Base-by-base conservation (phyloP, 2,329 filamentous ascomycete species). In the Fonsecaea monophora region DNA sequence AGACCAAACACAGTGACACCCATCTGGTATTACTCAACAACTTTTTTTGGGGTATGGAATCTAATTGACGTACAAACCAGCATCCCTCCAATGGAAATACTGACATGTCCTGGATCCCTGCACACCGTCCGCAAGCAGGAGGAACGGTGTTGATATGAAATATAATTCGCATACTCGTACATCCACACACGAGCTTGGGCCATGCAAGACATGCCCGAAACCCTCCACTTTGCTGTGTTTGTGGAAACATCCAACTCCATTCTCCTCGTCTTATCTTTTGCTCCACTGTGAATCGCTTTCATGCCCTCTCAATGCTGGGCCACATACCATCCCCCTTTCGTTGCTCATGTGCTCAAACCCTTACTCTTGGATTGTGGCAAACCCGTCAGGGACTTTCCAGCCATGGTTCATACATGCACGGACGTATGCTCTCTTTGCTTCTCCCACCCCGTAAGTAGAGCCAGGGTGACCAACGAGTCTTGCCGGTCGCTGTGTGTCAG, bases 381-480 rank as follows among this genome's bases (percentile, higher is more conserved):
- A 84, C 50, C 90, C 90, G 3, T 78, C 75, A 0, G 92, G 91
- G 3, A 94, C 80, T 56, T 82, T 76, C 92, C 92, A 96, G 0
- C 90, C 89, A 78, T 96, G 93, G 4, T 78, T 71, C 0, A 68
- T 71, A 67, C 90, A 92, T 10, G 89, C 90, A 60, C 92, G 86
- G 35, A 83, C 80, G 74, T 90, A 97, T 2, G 92, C 92, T 0
- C 88, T 85, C 1, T 92, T 81, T 0, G 92, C 93, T 75, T 96
- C 92, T 0, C 75, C 76, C 4, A 92, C 83, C 0, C 82, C 81
- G 74, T 97, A 96, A 69, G 91, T 85, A 45, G 50, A 38, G 35
- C 15, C 42, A 12, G 45, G 45, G 18, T 6, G 21, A 32, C 58
- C 5, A 25, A 40, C 62, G 12, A 97, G 80, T n/a, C 91, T 85